Conservation (phyloP, 345 rosid species). For the Trapa bicornis region DNA sequence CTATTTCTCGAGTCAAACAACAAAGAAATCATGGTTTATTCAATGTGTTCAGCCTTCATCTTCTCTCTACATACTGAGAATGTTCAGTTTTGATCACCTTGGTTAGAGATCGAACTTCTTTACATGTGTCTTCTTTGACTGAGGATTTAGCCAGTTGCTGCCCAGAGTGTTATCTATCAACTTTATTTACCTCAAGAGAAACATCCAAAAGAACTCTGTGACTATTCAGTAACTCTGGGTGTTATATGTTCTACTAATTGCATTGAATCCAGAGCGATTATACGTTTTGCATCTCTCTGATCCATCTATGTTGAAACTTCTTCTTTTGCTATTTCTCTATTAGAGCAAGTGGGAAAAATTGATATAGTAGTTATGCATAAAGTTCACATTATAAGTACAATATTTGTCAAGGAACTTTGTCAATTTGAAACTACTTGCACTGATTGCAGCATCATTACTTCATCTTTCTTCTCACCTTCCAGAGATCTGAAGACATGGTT, state of each 20-base stretch:
- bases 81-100: too few relatives aligned
- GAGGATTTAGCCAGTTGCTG: background rate
- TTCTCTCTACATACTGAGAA: too few relatives aligned
- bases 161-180: background rate
- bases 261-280: background rate
- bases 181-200: background rate
- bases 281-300: background rate
- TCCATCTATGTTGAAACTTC: background rate
- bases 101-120: background rate
- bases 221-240: background rate
- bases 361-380: background rate
- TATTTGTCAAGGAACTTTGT: background rate
- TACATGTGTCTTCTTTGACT: background rate
- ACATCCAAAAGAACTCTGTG: background rate
- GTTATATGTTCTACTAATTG: background rate
- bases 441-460: background rate
- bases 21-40: too few relatives aligned
- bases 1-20: too few relatives aligned
- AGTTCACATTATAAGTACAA: background rate
- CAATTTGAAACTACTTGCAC: background rate
- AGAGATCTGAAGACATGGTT: slow-evolving; percentile 1
- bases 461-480: background rate
- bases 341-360: too few relatives aligned
- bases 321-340: background rate
- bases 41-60: too few relatives aligned